Percentiles rank a stretch among this genome's conserved stretches.
Conservation (phyloP, 257 asterid species). For the Lavandula angustifolia region DNA sequence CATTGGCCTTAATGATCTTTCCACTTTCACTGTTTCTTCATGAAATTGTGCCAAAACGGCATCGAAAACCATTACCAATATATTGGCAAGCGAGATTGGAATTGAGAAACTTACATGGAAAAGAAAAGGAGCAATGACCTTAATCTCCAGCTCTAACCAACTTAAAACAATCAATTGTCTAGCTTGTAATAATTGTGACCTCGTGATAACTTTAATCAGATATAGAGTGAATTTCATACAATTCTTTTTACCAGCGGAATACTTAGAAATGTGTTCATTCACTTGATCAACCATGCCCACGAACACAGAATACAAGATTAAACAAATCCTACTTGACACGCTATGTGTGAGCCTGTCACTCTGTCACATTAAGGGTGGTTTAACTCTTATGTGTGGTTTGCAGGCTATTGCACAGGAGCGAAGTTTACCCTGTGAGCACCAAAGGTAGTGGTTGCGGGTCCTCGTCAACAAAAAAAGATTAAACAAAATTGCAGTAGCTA, state of each 20-base stretch:
- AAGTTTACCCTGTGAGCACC: no score
- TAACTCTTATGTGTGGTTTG: no score
- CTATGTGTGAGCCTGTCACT: no score
- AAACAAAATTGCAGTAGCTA: background rate
- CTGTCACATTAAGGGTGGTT: no score
- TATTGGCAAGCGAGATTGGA: constrained; percentile 1
- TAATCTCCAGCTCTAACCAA: constrained; percentile 16
- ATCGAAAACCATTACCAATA: background rate
- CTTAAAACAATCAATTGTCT: constrained; percentile 18
- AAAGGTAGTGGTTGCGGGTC: no score
- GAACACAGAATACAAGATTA: background rate
- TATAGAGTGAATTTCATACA: background rate
- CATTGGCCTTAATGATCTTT: no score
- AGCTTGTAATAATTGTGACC: no score
- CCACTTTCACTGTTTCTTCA: constrained; percentile 10
- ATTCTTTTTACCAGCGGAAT: background rate
- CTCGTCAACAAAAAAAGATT: no score
- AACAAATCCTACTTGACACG: no score
- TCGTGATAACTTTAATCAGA: background rate
- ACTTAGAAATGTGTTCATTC: background rate
- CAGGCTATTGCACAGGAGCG: no score
- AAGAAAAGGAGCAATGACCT: background rate
- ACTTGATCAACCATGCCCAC: background rate
- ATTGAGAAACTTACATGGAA: constrained; percentile 10
- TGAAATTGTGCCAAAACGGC: constrained; percentile 14